Evolutionary conservation across 2,329 filamentous ascomycete species (phyloP), one percentile per base, ranked within the genome.

Genomic region (Pseudocercospora fijiensis): DNA sequence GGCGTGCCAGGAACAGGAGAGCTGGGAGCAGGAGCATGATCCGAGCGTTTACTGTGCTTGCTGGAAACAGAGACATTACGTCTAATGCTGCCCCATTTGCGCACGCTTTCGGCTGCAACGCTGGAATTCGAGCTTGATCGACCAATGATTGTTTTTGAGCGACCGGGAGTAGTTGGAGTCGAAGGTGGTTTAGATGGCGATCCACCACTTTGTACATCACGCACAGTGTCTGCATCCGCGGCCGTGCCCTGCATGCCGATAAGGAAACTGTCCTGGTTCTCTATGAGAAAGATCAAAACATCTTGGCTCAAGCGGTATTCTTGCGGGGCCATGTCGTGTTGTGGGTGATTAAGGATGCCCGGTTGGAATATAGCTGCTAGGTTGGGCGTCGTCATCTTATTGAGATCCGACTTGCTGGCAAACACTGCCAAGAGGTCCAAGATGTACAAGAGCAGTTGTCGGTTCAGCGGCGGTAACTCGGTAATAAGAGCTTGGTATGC

Each of bases 161-260:
- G 73, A 30, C 72, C 75, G 26, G 80, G 79, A 16, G 72, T 75
- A 4, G 72, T 71, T 6, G 76, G 74, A 9, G 81, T 80, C 72
- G 76, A 81, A 74, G 79, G 79, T 61, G 77, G 80, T 64, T 76
- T 83, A 70, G 75, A 79, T 79, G 67, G 85, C 3, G 86, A 56
- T 33, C 53, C 85, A 2, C 89, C 89, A 62, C 90, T 91, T 73
- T 93, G 88, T 41, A 88, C 82, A 65, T 88, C 86, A 72, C 86
- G 85, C 57, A 87, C 82, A 7, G 86, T 88, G 65, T 86, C 88
- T 74, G 96, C 91, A 74, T 97, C 93, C n/a, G 93, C 91, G n/a
- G 88, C 93, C n/a, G 93, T 97, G 51, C 95, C 95, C 75, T 92
- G 91, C 95, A 99, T 99, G 61, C 95, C 95, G 68, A 99, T 96